Base-by-base conservation (phyloP, 345 rosid species). In the Angophora floribunda region DNA sequence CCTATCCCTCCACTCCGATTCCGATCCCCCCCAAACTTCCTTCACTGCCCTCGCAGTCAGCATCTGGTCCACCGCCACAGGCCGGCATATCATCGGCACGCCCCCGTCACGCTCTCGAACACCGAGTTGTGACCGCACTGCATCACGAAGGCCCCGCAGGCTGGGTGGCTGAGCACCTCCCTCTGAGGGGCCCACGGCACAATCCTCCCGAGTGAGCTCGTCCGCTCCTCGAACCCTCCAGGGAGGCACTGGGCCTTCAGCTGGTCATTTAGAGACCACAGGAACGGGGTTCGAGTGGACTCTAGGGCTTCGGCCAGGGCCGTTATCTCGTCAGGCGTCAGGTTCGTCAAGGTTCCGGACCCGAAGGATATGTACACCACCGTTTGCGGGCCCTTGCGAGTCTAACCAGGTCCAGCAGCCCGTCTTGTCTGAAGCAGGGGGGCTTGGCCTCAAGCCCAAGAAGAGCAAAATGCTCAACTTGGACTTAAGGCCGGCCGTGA, bases 351-450 rank as follows among this genome's bases (percentile, higher is more conserved):
- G 52, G 16, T 51, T 51, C 52, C 90, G 0, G 96, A 90, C 57
- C 98, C 97, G 13, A 96, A 96, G 89, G 95, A 88, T 57, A 96
- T 93, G 80, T 95, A 96, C 8, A 88, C 93, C 1, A 93, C 95
- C 1, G 95, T 93, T 28, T 44, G 85, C 4, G 90, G 67, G 6
- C 91, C 91, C 32, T 59, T 88, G 92, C 87, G 59, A 87, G 87
- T 92, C 94, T 3, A 95, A 61, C 97, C 97, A 96, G n/a, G 91
- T 87, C 86, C 95, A 88, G 85, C 97, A 95, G 0, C 93, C 91
- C 21, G 92, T 90, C 30, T 85, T 75, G 86, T 96, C 97, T 1
- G 86, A 36, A n/a, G 47, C 86, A 65, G 7, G 94, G 80, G 26
- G 85, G 88, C 13, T 44, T 52, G 51, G 63, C 41, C 6, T 36